Evolutionary conservation across 208 protist species (phyloP).

Genomic region (Leishmania major): DNA sequence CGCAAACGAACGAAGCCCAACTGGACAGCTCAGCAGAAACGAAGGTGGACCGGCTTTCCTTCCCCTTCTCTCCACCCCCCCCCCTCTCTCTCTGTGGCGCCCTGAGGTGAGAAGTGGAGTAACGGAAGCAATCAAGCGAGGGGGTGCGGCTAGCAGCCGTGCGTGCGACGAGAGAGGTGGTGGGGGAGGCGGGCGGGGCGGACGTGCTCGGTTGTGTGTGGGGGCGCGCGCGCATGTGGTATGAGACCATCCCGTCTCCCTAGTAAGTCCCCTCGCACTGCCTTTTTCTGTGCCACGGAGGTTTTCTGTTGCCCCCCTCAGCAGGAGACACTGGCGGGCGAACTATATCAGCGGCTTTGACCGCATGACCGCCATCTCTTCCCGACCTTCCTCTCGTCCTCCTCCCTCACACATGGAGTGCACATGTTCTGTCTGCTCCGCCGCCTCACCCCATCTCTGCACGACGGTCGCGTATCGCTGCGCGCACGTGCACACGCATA

Average conservation of each 20-base stretch:
- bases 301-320: not conserved
- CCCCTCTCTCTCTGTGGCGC: not conserved
- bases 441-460: not conserved
- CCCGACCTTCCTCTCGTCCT: not conserved
- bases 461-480: not conserved
- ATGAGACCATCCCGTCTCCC: not conserved
- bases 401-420: not conserved
- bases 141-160: not conserved
- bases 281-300: not conserved
- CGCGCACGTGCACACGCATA: not conserved
- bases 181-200: not conserved
- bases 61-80: not conserved
- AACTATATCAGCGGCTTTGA: not conserved
- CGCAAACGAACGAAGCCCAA: not conserved
- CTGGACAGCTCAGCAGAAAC: not conserved
- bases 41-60: not conserved
- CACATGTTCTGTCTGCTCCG: not conserved
- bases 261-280: not conserved
- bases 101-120: not conserved
- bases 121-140: not conserved
- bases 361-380: not conserved
- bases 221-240: too few relatives aligned
- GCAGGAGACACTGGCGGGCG: not conserved
- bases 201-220: not conserved
- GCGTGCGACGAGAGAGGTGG: not conserved